Base-by-base conservation (phyloP, 129 eudicot genomes). In the Saussurea involucrata region DNA sequence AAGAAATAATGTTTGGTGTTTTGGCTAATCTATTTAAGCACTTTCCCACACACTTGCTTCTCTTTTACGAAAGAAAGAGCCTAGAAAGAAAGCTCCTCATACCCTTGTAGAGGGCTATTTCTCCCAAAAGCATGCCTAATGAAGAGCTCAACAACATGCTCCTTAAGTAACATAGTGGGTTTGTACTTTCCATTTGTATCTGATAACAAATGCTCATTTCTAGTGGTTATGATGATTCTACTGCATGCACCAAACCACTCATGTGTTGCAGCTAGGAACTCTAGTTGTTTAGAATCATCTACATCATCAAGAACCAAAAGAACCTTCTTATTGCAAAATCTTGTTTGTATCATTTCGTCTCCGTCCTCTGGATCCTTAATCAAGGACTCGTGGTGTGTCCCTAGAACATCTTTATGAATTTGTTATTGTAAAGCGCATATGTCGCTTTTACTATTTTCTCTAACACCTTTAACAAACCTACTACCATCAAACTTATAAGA, bases 41-140 rank as follows among this genome's bases (percentile, higher is more conserved):
- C 69, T 78, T 58, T 57, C n/a, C 76, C 82, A 78, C 67, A 15
- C 12, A 27, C 25, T 8, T 28, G 63, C 11, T 31, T 49, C 74
- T 66, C 9, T 49, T 46, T 66, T 29, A 15, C 46, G 37, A 15
- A 67, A 67, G 37, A 40, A 40, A 40, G 49, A 40, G 17, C 49
- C 49, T 10, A 40, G 11, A 40, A 40, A 17, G 61, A 53, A 1
- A n/a, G 9, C 22, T 53, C 22, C 22, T 53, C 61, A 53, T 53
- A 53, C 61, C 61, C 61, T 53, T 53, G 7, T n/a, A 17, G 22
- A 53, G 61, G 61, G 61, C 61, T 53, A n/a, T 53, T 53, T 53
- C 61, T 53, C 61, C 61, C 61, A 34, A 74, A 74, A 9, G 78
- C 69, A 74, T 74, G 18, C 60, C 24, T 15, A 61, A 31, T 57